These are phyloP conservation scores for Tuber calosporum DNA, from an alignment of 495 filamentous ascomycete species.

Conservation along the genomic window DNA sequence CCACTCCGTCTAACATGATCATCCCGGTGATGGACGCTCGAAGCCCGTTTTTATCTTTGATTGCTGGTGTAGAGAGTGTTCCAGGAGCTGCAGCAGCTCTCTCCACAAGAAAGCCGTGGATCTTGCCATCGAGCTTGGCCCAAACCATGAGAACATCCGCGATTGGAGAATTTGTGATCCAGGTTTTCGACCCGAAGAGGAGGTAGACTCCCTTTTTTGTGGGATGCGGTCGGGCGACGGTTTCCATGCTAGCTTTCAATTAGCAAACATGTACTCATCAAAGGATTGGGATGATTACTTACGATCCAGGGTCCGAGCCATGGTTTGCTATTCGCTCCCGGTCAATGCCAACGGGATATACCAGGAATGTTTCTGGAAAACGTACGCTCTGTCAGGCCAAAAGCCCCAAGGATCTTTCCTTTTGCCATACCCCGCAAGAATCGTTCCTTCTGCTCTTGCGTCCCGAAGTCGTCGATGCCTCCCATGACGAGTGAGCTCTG, in stretches of 20 bases:
- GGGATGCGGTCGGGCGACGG: constrained; percentile 74
- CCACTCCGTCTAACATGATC: constrained; percentile 89
- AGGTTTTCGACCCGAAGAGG: constrained; percentile 84
- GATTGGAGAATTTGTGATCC: constrained; percentile 98
- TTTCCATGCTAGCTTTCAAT: constrained; percentile 61
- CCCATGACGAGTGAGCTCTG: constrained; percentile 95
- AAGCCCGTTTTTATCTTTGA: constrained; percentile 93
- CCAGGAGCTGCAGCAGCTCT: constrained; percentile 71
- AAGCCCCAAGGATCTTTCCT: constrained; percentile 81
- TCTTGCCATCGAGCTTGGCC: constrained; percentile 92
- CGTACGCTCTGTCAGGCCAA: constrained; percentile 78
- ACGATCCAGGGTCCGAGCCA: constrained; percentile 84
- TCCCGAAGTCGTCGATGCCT: constrained; percentile 89
- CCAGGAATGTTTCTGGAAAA: neutral
- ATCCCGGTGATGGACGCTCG: constrained; percentile 92
- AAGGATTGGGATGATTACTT: neutral
- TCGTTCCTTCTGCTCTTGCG: constrained; percentile 79
- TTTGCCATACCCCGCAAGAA: constrained; percentile 78
- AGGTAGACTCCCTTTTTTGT: constrained; percentile 76
- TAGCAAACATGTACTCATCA: neutral
- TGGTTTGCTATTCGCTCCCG: constrained; percentile 59
- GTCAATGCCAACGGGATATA: constrained; percentile 3
- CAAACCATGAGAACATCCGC: constrained; percentile 85
- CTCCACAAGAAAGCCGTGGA: constrained; percentile 89
- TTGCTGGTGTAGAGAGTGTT: constrained; percentile 79